A percentile compares a stretch with the other conserved stretches of the same genome.
These are phyloP conservation scores for Nemania bipapillata DNA, from an alignment of 2,329 filamentous ascomycete genomes.

Conservation along the genomic window DNA sequence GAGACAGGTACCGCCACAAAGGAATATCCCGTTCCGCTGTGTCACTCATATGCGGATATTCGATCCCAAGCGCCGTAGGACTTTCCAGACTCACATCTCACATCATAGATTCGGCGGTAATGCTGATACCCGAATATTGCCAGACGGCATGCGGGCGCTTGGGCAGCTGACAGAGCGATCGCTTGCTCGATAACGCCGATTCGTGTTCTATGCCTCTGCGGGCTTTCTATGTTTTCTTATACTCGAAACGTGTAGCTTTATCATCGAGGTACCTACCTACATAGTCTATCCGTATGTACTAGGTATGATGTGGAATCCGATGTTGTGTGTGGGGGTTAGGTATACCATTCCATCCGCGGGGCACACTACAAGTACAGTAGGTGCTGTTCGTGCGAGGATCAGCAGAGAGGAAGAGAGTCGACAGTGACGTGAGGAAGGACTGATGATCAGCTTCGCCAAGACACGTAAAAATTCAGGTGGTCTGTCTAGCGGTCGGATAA, in stretches of 20 bases:
- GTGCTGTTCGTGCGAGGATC: neutral
- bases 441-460: slow-evolving; percentile 33
- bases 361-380: neutral
- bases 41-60: slow-evolving; percentile 23
- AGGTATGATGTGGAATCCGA: neutral
- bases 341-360: neutral
- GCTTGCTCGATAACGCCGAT: neutral
- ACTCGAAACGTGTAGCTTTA: slow-evolving; percentile 6
- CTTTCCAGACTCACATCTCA: slow-evolving; percentile 15
- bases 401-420: slow-evolving; percentile 6
- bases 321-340: neutral
- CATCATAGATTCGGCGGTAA: slow-evolving; percentile 4
- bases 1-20: slow-evolving; percentile 36
- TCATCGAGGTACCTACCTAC: neutral
- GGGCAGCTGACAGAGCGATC: slow-evolving; percentile 1
- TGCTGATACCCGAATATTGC: slow-evolving; percentile 9
- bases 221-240: neutral
- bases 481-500: slow-evolving; percentile 14
- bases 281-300: neutral
- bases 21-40: slow-evolving; percentile 31
- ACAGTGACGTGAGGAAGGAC: slow-evolving; percentile 30
- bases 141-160: neutral
- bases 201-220: neutral
- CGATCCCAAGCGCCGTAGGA: slow-evolving; percentile 24
- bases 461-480: slow-evolving; percentile 20